These are phyloP conservation scores for Entomortierella beljakovae DNA, from an alignment of 192 early-diverging fungal genomes.

Conservation along the genomic window DNA sequence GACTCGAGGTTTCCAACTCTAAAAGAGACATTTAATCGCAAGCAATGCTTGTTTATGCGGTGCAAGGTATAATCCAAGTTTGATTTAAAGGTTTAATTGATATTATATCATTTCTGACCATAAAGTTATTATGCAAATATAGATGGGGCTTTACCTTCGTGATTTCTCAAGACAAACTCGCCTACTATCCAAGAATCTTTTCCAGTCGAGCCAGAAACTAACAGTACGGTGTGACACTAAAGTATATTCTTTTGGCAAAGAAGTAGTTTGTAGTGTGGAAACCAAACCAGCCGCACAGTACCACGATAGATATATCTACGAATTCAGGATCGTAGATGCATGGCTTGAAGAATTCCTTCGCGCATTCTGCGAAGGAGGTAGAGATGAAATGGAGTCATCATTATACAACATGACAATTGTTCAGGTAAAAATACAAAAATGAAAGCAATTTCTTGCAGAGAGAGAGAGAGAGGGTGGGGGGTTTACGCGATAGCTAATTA, in stretches of 20 bases:
- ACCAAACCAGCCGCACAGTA: slow-evolving; percentile 55
- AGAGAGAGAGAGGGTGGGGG: too few species aligned
- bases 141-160: slow-evolving; percentile 36
- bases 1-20: slow-evolving; percentile 17
- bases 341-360: slow-evolving; percentile 42
- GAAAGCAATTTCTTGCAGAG: too few species aligned
- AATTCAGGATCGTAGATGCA: slow-evolving; percentile 59
- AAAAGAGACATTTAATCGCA: slow-evolving; percentile 2
- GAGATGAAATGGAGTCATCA: slow-evolving; percentile 29
- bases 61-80: slow-evolving; percentile 9
- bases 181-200: slow-evolving; percentile 36
- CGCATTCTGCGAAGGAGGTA: background rate
- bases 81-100: background rate
- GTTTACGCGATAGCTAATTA: too few species aligned
- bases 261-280: slow-evolving; percentile 55
- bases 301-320: slow-evolving; percentile 57
- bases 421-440: slow-evolving; percentile 18
- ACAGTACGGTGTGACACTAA: slow-evolving; percentile 59
- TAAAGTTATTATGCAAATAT: background rate
- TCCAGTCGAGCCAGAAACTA: slow-evolving; percentile 54
- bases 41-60: slow-evolving; percentile 19
- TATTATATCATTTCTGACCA: too few species aligned
- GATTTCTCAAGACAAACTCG: background rate
- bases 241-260: slow-evolving; percentile 62
- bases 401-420: slow-evolving; percentile 39